phyloP scores from a whole-genome alignment of 345 rosid species.

The Euphorbia tirucalli region DNA sequence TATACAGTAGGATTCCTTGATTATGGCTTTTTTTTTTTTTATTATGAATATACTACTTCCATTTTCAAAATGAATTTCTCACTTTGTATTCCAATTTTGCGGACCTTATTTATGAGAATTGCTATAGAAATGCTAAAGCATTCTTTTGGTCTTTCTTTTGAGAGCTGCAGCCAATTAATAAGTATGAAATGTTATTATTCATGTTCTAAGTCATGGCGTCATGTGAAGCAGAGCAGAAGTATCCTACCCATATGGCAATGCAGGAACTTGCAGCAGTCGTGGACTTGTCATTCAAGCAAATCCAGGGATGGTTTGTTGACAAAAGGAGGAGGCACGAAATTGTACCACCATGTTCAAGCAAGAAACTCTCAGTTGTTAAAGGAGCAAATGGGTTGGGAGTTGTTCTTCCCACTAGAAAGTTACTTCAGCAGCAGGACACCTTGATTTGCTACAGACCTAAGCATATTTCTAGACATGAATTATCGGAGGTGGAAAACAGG shows the following conservation, averaged over 20 bases:
- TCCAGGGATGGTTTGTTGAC: constrained; percentile 68
- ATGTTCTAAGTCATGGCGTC: constrained; percentile 21
- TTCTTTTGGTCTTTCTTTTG: too few species aligned
- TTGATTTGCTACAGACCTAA: constrained; percentile 3
- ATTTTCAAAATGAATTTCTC: not conserved
- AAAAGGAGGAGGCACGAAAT: constrained; percentile 60
- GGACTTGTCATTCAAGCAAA: constrained; percentile 69
- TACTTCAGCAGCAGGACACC: constrained; percentile 19
- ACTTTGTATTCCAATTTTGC: not conserved
- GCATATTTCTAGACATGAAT: constrained; percentile 17
- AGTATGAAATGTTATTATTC: not conserved
- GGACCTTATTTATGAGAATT: not conserved
- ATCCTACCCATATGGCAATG: constrained; percentile 54
- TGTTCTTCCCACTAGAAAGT: constrained; percentile 15
- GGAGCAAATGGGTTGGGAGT: constrained; percentile 22
- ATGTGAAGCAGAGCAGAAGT: constrained; percentile 51
- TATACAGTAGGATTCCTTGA: not conserved
- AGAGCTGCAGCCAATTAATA: not conserved
- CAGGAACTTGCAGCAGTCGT: constrained; percentile 49
- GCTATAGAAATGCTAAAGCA: not conserved
- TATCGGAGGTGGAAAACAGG: constrained; percentile 21
- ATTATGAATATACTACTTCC: not conserved
- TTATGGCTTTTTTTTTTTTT: not conserved
- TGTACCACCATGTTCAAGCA: constrained; percentile 16
- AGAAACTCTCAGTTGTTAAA: constrained; percentile 14